Base-by-base conservation (phyloP, 495 filamentous ascomycete genomes). In the Neurospora sp. region DNA sequence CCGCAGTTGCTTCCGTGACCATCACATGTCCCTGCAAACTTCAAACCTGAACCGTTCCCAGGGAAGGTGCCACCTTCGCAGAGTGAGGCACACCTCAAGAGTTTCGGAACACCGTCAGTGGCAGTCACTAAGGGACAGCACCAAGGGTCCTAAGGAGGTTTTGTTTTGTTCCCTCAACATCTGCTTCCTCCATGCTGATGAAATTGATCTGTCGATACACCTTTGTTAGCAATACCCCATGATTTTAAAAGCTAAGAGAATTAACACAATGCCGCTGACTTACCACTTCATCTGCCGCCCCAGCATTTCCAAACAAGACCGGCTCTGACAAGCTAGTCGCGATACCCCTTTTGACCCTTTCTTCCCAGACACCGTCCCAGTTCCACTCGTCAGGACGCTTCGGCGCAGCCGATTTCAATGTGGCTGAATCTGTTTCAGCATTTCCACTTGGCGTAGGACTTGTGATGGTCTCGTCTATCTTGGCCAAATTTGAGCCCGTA, bases 301-400 rank as follows among this genome's bases (percentile, higher is more conserved):
- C 82, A 42, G 85, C 81, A 73, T 84, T 85, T 35, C 92, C 93
- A 84, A 88, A 97, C 69, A 97, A 79, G 18, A 91, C 91, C 5
- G 89, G 82, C 74, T 97, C 94, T 4, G 92, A 91, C 71, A 91
- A 82, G 78, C 92, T 94, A n/a, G 85, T 86, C 69, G 91, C 86
- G 35, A 97, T 87, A 39, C 92, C 92, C 79, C 89, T 90, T 79
- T 89, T 90, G 2, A 94, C 93, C 42, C 94, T 86, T 72, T 92
- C 89, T 75, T 93, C 92, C 94, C 94, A 97, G 9, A 97, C 94
- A 1, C 94, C 94, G 80, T 97, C 93, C 94, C 94, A 97, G 79
- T 94, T 95, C 94, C 94, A 97, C 73, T 96, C 92, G 16, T 90
- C 92, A 3, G 92, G 92, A 38, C 86, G 85, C 70, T 90, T 87